A percentile compares a stretch with the other conserved stretches of the same genome.
These are phyloP conservation scores for Dendrocalamus latiflorus DNA, from an alignment of 202 grass and related monocot species.

Conservation along the genomic window DNA sequence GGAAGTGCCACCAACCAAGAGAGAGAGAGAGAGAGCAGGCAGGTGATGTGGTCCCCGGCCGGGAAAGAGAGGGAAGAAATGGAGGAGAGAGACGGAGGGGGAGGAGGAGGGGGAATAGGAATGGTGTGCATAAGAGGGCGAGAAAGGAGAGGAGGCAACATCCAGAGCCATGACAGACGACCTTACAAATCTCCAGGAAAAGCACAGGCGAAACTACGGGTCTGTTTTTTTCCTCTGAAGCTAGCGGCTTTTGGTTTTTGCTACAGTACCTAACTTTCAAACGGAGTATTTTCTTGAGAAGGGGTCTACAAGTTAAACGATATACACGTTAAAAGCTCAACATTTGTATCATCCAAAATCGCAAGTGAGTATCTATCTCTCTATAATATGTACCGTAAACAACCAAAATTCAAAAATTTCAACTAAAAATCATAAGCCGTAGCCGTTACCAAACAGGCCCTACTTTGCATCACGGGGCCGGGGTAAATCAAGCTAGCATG, in stretches of 20 bases:
- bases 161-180: slow-evolving; percentile 58
- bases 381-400: too few relatives aligned
- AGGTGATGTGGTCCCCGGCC: not conserved
- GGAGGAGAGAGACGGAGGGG: not conserved
- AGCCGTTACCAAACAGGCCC: too few relatives aligned
- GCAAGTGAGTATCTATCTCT: too few relatives aligned
- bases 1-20: slow-evolving; percentile 84
- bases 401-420: too few relatives aligned
- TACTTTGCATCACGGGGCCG: slow-evolving; percentile 21
- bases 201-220: slow-evolving; percentile 51
- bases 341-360: too few relatives aligned
- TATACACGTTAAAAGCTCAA: too few relatives aligned
- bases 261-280: too few relatives aligned
- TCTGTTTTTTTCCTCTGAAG: too few relatives aligned
- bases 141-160: slow-evolving; percentile 39
- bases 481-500: slow-evolving; percentile 18
- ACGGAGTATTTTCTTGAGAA: too few relatives aligned
- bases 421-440: too few relatives aligned
- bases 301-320: too few relatives aligned
- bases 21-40: slow-evolving; percentile 10
- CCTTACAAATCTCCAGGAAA: slow-evolving; percentile 92
- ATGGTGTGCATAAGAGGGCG: not conserved
- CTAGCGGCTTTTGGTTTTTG: too few relatives aligned
- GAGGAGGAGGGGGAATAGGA: not conserved
- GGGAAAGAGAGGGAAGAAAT: not conserved